phyloP scores from a whole-genome alignment of 768 basidiomycete genomes.

The Boletus rubescentipes region DNA sequence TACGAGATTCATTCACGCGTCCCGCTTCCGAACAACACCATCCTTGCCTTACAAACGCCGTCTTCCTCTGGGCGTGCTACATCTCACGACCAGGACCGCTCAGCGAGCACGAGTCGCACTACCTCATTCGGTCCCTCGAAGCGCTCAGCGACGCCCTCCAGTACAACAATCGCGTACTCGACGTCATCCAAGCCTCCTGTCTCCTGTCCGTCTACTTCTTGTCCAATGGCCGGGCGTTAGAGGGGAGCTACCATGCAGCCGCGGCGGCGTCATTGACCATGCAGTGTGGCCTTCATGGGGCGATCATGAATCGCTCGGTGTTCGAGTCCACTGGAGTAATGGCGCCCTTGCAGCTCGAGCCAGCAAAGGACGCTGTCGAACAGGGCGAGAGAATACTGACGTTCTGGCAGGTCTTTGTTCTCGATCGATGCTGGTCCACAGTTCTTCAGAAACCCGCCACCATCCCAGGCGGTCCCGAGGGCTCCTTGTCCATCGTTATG shows the following conservation, averaged over 20 bases:
- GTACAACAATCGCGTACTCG: slow-evolving; percentile 53
- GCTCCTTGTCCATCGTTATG: slow-evolving; percentile 59
- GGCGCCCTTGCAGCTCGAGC: slow-evolving; percentile 49
- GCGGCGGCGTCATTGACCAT: slow-evolving; percentile 72
- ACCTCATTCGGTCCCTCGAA: slow-evolving; percentile 62
- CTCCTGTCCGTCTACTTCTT: slow-evolving; percentile 75
- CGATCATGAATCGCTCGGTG: slow-evolving; percentile 33
- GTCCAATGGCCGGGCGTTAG: slow-evolving; percentile 71
- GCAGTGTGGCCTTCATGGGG: slow-evolving; percentile 67
- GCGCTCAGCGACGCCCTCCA: slow-evolving; percentile 63
- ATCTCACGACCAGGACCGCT: slow-evolving; percentile 71
- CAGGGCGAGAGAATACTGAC: slow-evolving; percentile 71
- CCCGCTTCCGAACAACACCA: slow-evolving; percentile 64
- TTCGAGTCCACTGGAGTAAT: slow-evolving; percentile 37
- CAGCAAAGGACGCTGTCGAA: slow-evolving; percentile 55
- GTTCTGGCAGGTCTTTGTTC: slow-evolving; percentile 82
- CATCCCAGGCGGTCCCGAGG: slow-evolving; percentile 61
- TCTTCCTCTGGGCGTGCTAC: slow-evolving; percentile 83
- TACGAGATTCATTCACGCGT: slow-evolving; percentile 58
- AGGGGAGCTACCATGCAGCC: slow-evolving; percentile 75
- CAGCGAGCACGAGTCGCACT: slow-evolving; percentile 70
- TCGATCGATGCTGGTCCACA: slow-evolving; percentile 82
- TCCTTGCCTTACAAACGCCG: slow-evolving; percentile 74
- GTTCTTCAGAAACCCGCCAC: slow-evolving; percentile 64
- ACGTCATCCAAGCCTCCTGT: slow-evolving; percentile 76